These are phyloP conservation scores for Berkeleyomyces basicola DNA, from an alignment of 2,329 filamentous ascomycete genomes.

Conservation along the genomic window DNA sequence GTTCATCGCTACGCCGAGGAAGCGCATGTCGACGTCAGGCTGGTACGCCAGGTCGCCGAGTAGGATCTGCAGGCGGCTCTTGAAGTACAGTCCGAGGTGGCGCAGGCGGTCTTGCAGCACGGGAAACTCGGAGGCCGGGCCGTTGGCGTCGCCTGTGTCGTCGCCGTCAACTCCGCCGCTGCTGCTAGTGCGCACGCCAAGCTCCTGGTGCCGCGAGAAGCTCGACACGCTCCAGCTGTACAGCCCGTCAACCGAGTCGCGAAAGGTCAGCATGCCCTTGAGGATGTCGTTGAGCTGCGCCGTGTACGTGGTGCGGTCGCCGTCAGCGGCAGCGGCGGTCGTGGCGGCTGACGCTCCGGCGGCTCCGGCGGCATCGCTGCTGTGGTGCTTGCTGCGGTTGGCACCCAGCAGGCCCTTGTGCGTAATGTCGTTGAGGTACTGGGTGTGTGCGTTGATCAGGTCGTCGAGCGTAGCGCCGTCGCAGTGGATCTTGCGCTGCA, in stretches of 20 bases:
- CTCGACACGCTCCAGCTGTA: constrained; percentile 93
- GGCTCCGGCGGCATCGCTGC: constrained; percentile 25
- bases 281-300: constrained; percentile 82
- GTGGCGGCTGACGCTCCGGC: constrained; percentile 23
- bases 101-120: constrained; percentile 58
- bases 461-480: constrained; percentile 88
- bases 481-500: constrained; percentile 66
- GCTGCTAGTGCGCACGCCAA: constrained; percentile 48
- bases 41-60: constrained; percentile 86
- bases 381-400: constrained; percentile 28
- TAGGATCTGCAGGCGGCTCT: constrained; percentile 58
- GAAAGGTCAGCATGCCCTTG: constrained; percentile 84
- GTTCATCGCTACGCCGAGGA: constrained; percentile 94
- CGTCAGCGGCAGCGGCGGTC: constrained; percentile 30
- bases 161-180: constrained; percentile 17
- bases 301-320: constrained; percentile 65
- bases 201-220: constrained; percentile 81
- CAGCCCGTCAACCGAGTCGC: constrained; percentile 80
- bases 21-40: constrained; percentile 86
- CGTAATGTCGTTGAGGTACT: constrained; percentile 85
- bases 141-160: constrained; percentile 13
- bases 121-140: constrained; percentile 46
- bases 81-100: constrained; percentile 60
- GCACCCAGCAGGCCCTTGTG: constrained; percentile 87
- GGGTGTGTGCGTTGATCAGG: constrained; percentile 77